Base-by-base conservation (phyloP, 768 basidiomycete genomes). In the Gyrodon lividus region DNA sequence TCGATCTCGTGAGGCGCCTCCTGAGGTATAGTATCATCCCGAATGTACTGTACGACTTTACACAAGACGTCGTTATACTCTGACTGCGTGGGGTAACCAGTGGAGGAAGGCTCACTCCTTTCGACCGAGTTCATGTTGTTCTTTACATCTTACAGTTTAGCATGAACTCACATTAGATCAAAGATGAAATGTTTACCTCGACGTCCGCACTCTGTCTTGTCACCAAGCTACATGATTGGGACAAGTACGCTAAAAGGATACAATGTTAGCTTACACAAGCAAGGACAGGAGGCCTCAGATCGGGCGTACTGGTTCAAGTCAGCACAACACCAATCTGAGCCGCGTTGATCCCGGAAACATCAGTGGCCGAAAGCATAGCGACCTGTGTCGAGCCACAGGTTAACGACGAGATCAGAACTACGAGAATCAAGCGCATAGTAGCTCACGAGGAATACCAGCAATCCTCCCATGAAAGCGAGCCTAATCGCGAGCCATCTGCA, bases 321-420 rank as follows among this genome's bases (percentile, higher is more conserved):
- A 92, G 69, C 20, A 86, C 80, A 20, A 92, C 70, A 58, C 89
- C 90, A 43, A 85, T 83, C 58, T 86, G 77, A 0, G 87, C 81
- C 0, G 90, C 78, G 34, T 74, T 80, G 51, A 87, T 82, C 0
- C 75, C 75, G 17, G 78, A 76, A 2, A 79, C 72, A 9, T 79
- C 79, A 4, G 74, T 69, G 4, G 83, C 83, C 10, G 81, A 77
- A 62, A 90, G 81, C 44, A 90, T 68, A 0, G 81, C 86, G 24
- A 92, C 82, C 81, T 83, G 28, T 22, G 6, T 31, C 1, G 13
- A 12, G 16, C 34, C n/a, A n/a, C 19, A 1, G 12, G 14, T 35
- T 20, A 9, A 7, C 14, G 20, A 31, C 2, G 10, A n/a, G n/a
- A n/a, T n/a, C n/a, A n/a, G n/a, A n/a, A 19, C 10, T 8, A 24